Evolutionary conservation across 306 rosid genomes (phyloP).

Genomic region (Quercus suber): DNA sequence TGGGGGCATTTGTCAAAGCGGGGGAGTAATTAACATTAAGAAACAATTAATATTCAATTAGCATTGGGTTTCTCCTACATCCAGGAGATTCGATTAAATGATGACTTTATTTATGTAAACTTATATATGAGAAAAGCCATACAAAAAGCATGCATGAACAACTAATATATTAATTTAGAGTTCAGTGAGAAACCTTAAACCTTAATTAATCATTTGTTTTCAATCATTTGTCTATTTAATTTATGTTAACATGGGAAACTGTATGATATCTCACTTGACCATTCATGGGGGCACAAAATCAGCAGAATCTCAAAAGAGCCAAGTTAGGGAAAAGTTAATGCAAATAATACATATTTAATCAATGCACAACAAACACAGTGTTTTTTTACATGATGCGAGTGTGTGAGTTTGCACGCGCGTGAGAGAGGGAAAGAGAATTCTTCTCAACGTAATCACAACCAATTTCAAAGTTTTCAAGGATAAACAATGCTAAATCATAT

Average conservation of each 20-base stretch:
- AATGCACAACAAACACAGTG: constrained; percentile 18
- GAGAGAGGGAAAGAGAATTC: neutral
- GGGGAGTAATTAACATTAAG: constrained; percentile 24
- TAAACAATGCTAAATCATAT: neutral
- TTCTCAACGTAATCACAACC: neutral
- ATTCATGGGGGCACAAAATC: constrained; percentile 41
- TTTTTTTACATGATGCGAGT: neutral
- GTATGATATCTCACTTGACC: constrained; percentile 36
- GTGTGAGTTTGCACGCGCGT: neutral
- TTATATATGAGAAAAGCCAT: constrained; percentile 19
- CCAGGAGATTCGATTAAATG: constrained; percentile 44
- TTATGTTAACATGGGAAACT: constrained; percentile 17
- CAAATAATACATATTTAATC: constrained; percentile 13
- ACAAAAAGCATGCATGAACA: constrained; percentile 31
- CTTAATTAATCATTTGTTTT: constrained; percentile 29
- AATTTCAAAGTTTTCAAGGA: constrained; percentile 2
- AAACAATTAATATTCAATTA: constrained; percentile 18
- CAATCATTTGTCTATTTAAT: constrained; percentile 34
- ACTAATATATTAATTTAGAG: constrained; percentile 21
- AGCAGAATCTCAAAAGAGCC: constrained; percentile 42
- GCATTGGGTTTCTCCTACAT: constrained; percentile 14
- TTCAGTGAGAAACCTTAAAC: constrained; percentile 37
- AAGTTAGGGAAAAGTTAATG: constrained; percentile 31
- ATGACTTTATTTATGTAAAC: constrained; percentile 28
- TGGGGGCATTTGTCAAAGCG: constrained; percentile 19